These are phyloP conservation scores for Sphagnum contortum DNA, from an alignment of 225 moss, liverwort and hornwort genomes.

Conservation along the genomic window DNA sequence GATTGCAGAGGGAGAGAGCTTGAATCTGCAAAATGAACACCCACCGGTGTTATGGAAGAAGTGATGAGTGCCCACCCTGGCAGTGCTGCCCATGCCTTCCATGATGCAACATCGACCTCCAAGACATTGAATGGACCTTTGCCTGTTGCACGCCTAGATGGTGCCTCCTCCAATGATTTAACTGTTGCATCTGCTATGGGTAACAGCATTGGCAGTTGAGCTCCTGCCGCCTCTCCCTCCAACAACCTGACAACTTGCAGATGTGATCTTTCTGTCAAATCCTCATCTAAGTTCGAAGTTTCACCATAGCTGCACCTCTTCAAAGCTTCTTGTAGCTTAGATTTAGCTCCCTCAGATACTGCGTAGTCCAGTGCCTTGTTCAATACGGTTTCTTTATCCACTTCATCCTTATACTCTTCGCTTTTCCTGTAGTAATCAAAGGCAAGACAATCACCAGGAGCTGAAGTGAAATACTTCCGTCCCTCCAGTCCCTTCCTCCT, in stretches of 20 bases:
- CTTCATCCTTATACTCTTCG: conserved; percentile 26
- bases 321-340: conserved; percentile 41
- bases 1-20: conserved; percentile 42
- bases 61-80: conserved; percentile 51
- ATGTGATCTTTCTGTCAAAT: neutral
- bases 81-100: conserved; percentile 65
- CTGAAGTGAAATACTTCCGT: conserved; percentile 31
- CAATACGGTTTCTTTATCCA: conserved; percentile 30
- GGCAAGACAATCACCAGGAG: conserved; percentile 78
- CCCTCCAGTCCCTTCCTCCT: conserved; percentile 43
- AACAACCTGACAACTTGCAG: conserved; percentile 23
- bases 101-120: conserved; percentile 12
- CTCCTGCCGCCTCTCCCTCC: conserved; percentile 27
- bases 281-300: conserved; percentile 19
- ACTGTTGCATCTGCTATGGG: conserved; percentile 56
- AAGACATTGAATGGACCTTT: conserved; percentile 46
- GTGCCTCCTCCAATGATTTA: conserved; percentile 34
- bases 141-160: conserved; percentile 14
- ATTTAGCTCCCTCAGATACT: conserved; percentile 45
- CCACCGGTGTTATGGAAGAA: conserved; percentile 50
- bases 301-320: conserved; percentile 9
- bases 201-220: conserved; percentile 50
- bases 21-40: conserved; percentile 39
- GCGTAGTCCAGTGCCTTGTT: conserved; percentile 43
- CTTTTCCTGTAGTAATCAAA: conserved; percentile 66